Base-by-base conservation (phyloP, 2,329 filamentous ascomycete species). In the Capronia americana region DNA sequence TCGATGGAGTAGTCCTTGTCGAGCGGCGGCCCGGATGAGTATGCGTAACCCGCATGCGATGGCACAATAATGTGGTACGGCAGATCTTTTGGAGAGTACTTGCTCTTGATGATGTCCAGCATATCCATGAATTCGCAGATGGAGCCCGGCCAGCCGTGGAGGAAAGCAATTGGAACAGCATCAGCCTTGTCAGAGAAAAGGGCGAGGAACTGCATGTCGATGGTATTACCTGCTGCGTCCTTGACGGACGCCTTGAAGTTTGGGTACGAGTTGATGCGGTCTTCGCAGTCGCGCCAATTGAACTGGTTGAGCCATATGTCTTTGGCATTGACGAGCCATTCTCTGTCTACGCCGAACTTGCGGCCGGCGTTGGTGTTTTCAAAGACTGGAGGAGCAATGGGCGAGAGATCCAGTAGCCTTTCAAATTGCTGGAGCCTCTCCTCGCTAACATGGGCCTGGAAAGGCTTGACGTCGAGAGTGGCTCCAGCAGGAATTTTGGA, bases 41-140 rank as follows among this genome's bases (percentile, higher is more conserved):
- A 82, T 0, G 79, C 78, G 70, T 84, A 88, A 8, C 85, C 86
- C 0, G 84, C 83, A 1, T 87, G 75, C 0, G 82, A 85, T 0
- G 86, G 86, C 0, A 84, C 81, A 38, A 88, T 79, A 44, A 88
- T 74, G 69, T 88, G 85, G 71, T 85, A 88, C 0, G 86, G 86
- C n/a, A 88, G 75, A 0, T 75, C 77, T 0, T 81, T 75, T 0
- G 84, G 79, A 0, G 80, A 79, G 71, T 87, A 87, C 14, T 34
- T 82, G 2, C 77, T 70, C 28, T 74, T 74, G 1, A 88, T 73
- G 2, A 84, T 51, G 0, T 79, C 72, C 60, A 88, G 73, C 4
- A 86, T 76, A 1, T 80, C 80, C 1, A 88, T 70, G 70, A 88
- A 88, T 67, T 88, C 87, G 0, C 84, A 73, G 65, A 87, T 84